Percentiles rank a stretch among this genome's conserved stretches.
Conservation (phyloP, 345 rosid species). For the Pugionium cornutum region DNA sequence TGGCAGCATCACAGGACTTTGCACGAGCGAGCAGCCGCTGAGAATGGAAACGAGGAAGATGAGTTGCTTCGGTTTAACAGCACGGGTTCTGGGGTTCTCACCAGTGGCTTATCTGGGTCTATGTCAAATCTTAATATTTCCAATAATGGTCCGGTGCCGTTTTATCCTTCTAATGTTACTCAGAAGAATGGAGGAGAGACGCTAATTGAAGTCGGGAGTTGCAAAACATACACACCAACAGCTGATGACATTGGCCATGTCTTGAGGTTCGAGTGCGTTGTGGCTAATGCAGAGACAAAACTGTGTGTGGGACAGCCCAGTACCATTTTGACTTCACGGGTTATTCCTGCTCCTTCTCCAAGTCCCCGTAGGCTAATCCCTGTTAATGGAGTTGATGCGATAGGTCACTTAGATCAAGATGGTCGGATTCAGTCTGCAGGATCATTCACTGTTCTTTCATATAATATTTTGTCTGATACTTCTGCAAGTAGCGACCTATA, state of each 20-base stretch:
- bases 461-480: constrained; percentile 85
- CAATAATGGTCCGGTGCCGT: constrained; percentile 65
- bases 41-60: constrained; percentile 86
- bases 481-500: constrained; percentile 76
- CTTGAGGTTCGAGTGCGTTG: constrained; percentile 92
- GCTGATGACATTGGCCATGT: constrained; percentile 91
- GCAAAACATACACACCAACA: constrained; percentile 90
- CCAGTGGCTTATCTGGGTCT: constrained; percentile 60
- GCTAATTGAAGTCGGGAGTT: constrained; percentile 91
- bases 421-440: constrained; percentile 68
- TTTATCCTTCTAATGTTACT: constrained; percentile 66
- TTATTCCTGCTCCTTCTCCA: constrained; percentile 97
- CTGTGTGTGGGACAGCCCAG: constrained; percentile 58
- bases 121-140: constrained; percentile 58
- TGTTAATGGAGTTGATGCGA: constrained; percentile 61
- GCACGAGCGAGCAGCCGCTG: constrained; percentile 90
- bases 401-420: constrained; percentile 68
- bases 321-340: constrained; percentile 81
- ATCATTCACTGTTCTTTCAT: constrained; percentile 86
- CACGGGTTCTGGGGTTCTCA: constrained; percentile 63
- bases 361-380: constrained; percentile 85
- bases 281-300: constrained; percentile 79
- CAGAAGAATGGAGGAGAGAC: constrained; percentile 82
- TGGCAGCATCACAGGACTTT: constrained; percentile 96
- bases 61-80: constrained; percentile 72